Conservation (phyloP, 805 yeast species). For the Candida incommunis region DNA sequence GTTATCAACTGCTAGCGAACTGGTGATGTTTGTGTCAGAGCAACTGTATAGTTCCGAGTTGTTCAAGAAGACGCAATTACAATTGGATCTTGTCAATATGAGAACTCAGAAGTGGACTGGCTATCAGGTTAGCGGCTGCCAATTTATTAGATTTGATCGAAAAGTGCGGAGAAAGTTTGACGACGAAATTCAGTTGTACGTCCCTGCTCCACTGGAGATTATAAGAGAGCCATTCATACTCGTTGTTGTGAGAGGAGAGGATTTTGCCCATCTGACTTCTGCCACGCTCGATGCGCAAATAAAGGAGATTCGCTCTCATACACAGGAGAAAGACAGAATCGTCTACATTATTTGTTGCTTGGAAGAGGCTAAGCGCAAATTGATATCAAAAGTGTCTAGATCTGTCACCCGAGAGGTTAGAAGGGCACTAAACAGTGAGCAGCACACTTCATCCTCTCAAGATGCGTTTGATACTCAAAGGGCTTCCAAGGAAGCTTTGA, state of each 20-base stretch:
- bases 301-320: neutral
- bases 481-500: neutral
- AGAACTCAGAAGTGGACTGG: neutral
- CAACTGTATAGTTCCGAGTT: neutral
- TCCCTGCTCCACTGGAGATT: neutral
- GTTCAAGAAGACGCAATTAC: neutral
- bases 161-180: neutral
- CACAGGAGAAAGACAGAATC: neutral
- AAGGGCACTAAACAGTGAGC: neutral
- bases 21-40: neutral
- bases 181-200: neutral
- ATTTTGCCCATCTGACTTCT: neutral
- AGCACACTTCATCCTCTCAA: neutral
- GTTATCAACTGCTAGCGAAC: neutral
- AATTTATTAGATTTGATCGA: neutral
- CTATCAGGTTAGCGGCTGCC: neutral
- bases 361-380: neutral
- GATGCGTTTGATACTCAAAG: neutral
- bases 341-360: neutral
- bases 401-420: neutral
- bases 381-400: neutral
- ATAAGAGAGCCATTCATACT: neutral
- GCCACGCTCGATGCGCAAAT: neutral
- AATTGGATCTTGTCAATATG: neutral
- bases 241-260: neutral